phyloP scores from a whole-genome alignment of 768 basidiomycete species.

The Panaeolus papilionaceus region DNA sequence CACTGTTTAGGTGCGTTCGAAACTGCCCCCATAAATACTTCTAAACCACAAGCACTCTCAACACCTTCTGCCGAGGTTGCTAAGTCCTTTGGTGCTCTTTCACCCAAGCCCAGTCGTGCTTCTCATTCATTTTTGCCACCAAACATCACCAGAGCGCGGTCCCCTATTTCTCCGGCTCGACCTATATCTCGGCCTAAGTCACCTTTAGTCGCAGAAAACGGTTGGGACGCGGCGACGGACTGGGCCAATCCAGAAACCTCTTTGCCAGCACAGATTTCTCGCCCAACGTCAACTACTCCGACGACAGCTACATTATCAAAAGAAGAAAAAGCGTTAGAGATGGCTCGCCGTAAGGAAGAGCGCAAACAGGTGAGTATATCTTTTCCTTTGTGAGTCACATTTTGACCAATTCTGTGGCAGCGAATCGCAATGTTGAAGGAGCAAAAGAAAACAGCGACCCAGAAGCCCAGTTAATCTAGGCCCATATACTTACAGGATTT shows the following conservation, averaged over 20 bases:
- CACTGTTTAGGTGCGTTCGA: constrained; percentile 73
- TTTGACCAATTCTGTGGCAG: constrained; percentile 37
- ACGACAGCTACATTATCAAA: constrained; percentile 62
- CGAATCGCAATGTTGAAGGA: constrained; percentile 83
- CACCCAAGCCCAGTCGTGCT: constrained; percentile 18
- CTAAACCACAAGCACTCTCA: constrained; percentile 23
- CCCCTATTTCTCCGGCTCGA: constrained; percentile 19
- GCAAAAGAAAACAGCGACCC: constrained; percentile 66
- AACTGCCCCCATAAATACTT: constrained; percentile 47
- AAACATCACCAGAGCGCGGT: constrained; percentile 18
- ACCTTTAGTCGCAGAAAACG: constrained; percentile 24
- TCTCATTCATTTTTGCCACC: constrained; percentile 16
- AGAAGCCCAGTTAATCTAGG: constrained; percentile 21
- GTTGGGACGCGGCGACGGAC: constrained; percentile 32
- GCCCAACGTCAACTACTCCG: constrained; percentile 8
- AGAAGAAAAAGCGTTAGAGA: constrained; percentile 94
- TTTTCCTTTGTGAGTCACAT: background rate
- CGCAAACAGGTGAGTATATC: constrained; percentile 72
- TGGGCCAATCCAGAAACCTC: constrained; percentile 29
- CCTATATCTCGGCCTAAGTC: background rate
- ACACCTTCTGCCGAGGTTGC: constrained; percentile 17
- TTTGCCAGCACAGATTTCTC: constrained; percentile 3
- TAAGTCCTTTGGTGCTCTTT: constrained; percentile 13
- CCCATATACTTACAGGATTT: background rate
- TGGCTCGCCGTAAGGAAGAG: constrained; percentile 91